These are phyloP conservation scores for Trametes sp. DNA, from an alignment of 1,284 basidiomycete species.

Conservation along the genomic window DNA sequence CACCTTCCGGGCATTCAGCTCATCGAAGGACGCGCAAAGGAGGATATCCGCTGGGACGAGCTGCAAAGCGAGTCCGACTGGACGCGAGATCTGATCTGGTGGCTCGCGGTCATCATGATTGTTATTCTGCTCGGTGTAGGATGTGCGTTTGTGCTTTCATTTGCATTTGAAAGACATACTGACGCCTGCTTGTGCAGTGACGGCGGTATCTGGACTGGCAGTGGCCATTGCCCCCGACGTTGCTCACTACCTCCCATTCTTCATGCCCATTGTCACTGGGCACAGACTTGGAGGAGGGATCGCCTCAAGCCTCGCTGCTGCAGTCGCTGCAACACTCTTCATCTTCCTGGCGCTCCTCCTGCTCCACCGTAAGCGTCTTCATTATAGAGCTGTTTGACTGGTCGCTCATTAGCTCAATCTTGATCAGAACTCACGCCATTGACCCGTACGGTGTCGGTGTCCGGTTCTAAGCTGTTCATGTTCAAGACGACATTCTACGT, in stretches of 20 bases:
- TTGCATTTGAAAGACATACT: conserved; percentile 10
- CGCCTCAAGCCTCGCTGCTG: conserved; percentile 71
- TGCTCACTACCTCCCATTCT: conserved; percentile 72
- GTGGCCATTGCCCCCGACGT: conserved; percentile 75
- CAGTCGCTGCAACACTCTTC: conserved; percentile 65
- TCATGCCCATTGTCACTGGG: conserved; percentile 58
- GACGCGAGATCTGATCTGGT: conserved; percentile 57
- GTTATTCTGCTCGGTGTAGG: conserved; percentile 61
- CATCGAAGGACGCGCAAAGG: conserved; percentile 80
- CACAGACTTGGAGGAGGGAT: conserved; percentile 66
- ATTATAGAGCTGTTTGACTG: background rate
- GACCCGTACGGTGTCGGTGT: conserved; percentile 67
- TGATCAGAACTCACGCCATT: conserved; percentile 55
- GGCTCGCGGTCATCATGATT: conserved; percentile 60
- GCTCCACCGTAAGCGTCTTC: conserved; percentile 60
- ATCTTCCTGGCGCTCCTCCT: conserved; percentile 59
- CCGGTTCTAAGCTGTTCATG: conserved; percentile 61
- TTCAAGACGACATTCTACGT: conserved; percentile 77
- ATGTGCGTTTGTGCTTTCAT: conserved; percentile 54
- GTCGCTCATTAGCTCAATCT: background rate
- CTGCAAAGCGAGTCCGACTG: conserved; percentile 64
- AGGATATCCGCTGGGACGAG: conserved; percentile 83
- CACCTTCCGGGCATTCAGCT: conserved; percentile 69
- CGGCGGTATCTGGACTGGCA: conserved; percentile 72
- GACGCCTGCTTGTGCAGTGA: conserved; percentile 52